A percentile compares a stretch with the other conserved stretches of the same genome.
These are phyloP conservation scores for Nothophoma quercina DNA, from an alignment of 2,329 filamentous ascomycete species.

Conservation along the genomic window DNA sequence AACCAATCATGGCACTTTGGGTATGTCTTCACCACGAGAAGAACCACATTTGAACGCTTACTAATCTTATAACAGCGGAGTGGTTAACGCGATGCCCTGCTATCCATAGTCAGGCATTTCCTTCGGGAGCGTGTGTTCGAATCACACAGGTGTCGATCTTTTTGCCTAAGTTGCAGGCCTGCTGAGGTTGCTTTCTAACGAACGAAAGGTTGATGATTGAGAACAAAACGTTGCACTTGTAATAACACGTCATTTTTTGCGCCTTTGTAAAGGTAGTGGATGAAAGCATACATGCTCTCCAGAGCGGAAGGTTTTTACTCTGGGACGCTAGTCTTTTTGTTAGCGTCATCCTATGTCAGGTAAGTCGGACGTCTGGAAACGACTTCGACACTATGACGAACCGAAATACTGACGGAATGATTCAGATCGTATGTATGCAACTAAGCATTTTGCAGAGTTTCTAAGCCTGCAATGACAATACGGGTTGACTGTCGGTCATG, in stretches of 20 bases:
- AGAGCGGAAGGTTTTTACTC: neutral
- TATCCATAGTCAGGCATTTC: conserved; percentile 26
- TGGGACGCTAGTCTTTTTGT: neutral
- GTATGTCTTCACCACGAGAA: conserved; percentile 6
- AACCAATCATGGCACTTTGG: conserved; percentile 18
- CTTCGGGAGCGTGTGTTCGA: conserved; percentile 41
- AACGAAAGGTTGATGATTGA: too few relatives aligned
- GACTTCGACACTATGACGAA: too few relatives aligned
- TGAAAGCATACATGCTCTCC: too few relatives aligned
- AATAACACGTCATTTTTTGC: too few relatives aligned
- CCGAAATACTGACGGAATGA: too few relatives aligned
- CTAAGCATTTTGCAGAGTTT: too few relatives aligned
- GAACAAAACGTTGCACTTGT: too few relatives aligned
- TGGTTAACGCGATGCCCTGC: conserved; percentile 25
- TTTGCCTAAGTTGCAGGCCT: neutral
- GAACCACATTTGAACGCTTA: conserved; percentile 3
- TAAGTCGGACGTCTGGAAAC: too few relatives aligned
- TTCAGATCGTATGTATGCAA: too few relatives aligned
- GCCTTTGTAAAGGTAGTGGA: too few relatives aligned
- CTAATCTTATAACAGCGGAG: conserved; percentile 4
- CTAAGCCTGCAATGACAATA: too few relatives aligned
- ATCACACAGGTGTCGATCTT: conserved; percentile 38
- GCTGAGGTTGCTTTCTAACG: neutral
- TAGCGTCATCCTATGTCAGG: neutral
- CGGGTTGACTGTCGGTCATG: too few relatives aligned